Base-by-base conservation (phyloP, 345 rosid genomes). In the Hibiscus mutabilis region DNA sequence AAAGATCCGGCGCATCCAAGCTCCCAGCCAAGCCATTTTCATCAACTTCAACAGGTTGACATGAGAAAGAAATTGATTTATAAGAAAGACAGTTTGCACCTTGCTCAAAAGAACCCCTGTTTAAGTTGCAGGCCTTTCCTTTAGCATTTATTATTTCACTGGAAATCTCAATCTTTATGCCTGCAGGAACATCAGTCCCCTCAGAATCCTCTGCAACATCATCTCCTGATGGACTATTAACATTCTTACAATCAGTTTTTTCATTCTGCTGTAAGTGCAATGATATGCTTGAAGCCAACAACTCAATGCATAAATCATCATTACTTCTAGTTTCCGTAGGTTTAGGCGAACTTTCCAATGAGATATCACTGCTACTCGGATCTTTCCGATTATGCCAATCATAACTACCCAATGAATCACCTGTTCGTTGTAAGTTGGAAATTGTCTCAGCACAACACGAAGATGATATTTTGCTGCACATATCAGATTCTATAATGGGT, bases 151-250 rank as follows among this genome's bases (percentile, higher is more conserved):
- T 65, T 35, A 59, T 65, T 68, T 66, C 79, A 63, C 68, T 57
- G 51, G 68, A 72, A 60, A 14, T 64, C 59, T 73, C 82, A 59
- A 49, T 80, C 60, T 73, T 82, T 64, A 24, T 47, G 77, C 75
- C 82, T 62, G 81, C 70, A 58, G 77, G 72, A 60, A 63, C 57
- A 66, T 77, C 79, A 76, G 69, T 78, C 66, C 79, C 77, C 78
- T 71, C 10, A 69, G 76, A 37, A 61, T 64, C 73, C 55, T 68
- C 78, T 10, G 60, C 56, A 14, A 13, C 57, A 58, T 63, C 44
- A 52, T 75, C 82, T 29, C 66, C 53, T 22, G 74, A 76, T 35
- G 24, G 65, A 65, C 31, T 60, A 66, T 42, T 68, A 66, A 66
- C 74, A 61, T 51, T 52, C 64, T 52, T 67, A 66, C 68, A 59